Percentiles rank a stretch among this genome's conserved stretches.
Conservation (phyloP, 23 red algal genomes). For the Gracilaria caudata region DNA sequence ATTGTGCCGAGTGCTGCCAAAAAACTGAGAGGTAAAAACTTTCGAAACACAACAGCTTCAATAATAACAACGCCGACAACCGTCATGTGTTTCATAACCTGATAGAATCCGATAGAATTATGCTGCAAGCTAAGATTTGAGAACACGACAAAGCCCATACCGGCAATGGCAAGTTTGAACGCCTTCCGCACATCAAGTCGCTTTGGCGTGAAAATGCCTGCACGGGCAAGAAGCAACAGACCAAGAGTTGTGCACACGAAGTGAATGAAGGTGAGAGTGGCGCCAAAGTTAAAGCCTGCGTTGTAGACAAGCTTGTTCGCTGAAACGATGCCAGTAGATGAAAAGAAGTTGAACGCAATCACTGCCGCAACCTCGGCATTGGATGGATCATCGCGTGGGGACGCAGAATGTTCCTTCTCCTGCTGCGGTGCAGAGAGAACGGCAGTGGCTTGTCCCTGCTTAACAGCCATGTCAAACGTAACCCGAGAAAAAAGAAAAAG, state of each 20-base stretch:
- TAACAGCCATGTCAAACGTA: conserved; percentile 38
- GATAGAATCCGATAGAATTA: conserved; percentile 96
- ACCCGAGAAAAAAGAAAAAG: neutral
- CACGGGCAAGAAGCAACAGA: conserved; percentile 62
- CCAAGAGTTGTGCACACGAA: conserved; percentile 88
- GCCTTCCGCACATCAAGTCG: conserved; percentile 84
- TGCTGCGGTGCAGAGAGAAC: neutral
- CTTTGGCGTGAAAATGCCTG: conserved; percentile 83
- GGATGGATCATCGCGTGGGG: conserved; percentile 37
- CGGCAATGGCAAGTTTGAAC: conserved; percentile 73
- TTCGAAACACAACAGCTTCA: conserved; percentile 79
- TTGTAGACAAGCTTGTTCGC: conserved; percentile 95
- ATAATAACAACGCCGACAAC: conserved; percentile 87
- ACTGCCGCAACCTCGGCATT: conserved; percentile 64
- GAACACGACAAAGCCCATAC: conserved; percentile 97
- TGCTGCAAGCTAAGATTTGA: conserved; percentile 95
- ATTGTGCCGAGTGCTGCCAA: conserved; percentile 68
- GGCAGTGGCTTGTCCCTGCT: conserved; percentile 28
- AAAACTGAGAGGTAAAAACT: conserved; percentile 55
- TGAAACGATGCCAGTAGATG: conserved; percentile 88
- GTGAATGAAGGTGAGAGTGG: conserved; percentile 92
- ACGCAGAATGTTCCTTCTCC: neutral
- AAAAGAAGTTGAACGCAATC: conserved; percentile 89
- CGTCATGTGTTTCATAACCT: conserved; percentile 98
- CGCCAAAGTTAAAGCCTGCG: conserved; percentile 84